phyloP scores from a whole-genome alignment of 257 asterid species.

The Asclepias syriaca region DNA sequence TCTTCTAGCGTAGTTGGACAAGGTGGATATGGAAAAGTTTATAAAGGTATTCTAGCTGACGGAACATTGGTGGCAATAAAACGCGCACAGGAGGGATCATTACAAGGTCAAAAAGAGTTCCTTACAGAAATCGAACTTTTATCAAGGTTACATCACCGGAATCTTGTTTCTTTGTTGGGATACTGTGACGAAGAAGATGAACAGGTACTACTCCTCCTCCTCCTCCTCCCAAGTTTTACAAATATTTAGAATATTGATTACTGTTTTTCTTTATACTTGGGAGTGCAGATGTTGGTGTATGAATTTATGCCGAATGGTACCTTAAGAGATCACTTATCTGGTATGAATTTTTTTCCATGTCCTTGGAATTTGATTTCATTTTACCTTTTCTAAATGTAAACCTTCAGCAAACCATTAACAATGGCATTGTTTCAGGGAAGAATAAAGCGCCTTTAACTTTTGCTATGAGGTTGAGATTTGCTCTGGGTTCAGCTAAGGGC shows the following conservation, averaged over 20 bases:
- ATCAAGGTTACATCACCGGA: slow-evolving; percentile 90
- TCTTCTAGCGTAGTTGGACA: slow-evolving; percentile 64
- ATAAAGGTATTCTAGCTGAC: slow-evolving; percentile 74
- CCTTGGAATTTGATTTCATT: too few species aligned
- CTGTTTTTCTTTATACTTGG: slow-evolving; percentile 19
- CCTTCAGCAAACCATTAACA: neutral
- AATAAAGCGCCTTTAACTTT: slow-evolving; percentile 49
- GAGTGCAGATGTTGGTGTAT: slow-evolving; percentile 88
- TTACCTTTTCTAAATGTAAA: neutral
- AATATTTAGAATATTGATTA: too few species aligned
- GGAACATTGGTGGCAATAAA: slow-evolving; percentile 85
- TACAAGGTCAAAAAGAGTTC: slow-evolving; percentile 95
- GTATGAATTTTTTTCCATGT: slow-evolving; percentile 28
- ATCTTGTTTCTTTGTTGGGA: slow-evolving; percentile 79
- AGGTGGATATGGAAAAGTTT: slow-evolving; percentile 97
- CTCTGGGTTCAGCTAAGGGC: slow-evolving; percentile 82
- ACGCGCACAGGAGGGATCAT: slow-evolving; percentile 88
- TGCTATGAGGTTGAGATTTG: slow-evolving; percentile 67
- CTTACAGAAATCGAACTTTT: slow-evolving; percentile 85
- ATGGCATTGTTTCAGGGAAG: slow-evolving; percentile 46
- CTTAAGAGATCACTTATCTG: slow-evolving; percentile 82
- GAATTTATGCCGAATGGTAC: slow-evolving; percentile 91
- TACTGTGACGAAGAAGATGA: slow-evolving; percentile 96
- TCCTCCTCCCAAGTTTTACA: too few species aligned
- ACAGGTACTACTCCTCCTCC: slow-evolving; percentile 47